Base-by-base conservation (phyloP, 768 basidiomycete species). In the Xanthoconium purpureum region DNA sequence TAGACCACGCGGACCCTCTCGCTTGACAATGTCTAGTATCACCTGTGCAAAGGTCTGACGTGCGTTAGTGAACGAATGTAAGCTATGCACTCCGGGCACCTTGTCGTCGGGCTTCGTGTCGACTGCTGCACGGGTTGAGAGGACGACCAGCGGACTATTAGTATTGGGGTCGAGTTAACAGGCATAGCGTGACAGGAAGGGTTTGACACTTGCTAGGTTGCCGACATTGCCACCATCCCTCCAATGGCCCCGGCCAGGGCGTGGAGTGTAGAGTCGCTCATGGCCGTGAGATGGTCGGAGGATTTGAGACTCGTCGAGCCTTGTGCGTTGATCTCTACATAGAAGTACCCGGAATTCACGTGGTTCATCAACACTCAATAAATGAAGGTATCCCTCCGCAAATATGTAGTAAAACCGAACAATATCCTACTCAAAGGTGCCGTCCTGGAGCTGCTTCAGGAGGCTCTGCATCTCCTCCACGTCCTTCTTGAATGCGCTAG, bases 41-140 rank as follows among this genome's bases (percentile, higher is more conserved):
- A 84, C 85, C 66, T 87, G 81, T 56, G 81, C 82, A 28, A 81
- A 75, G 6, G 84, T 81, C 90, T 92, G 63, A 37, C 37, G 14
- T 6, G 32, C 40, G 39, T 53, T 53, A 59, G 58, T 35, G 18
- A 14, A 35, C 28, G 55, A 32, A 28, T n/a, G 33, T 30, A 12
- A 35, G 15, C 11, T 10, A 6, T 10, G 39, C 11, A n/a, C 43
- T 35, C n/a, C 20, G 32, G 14, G 42, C 42, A 89, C 93, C 80
- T 91, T 88, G 57, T 84, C 74, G 60, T 89, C 82, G 46, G 81
- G 86, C 75, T 87, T 91, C 1, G 88, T 87, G 62, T 92, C 88
- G 5, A 98, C 92, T 8, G 95, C 96, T 4, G 94, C 92, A 47
- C 95, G 83, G 2, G 96, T 98, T 9, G 92, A 95, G 40, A 98